These are phyloP conservation scores for Fusarium sp. DNA, from an alignment of 2,329 filamentous ascomycete genomes.

Conservation along the genomic window DNA sequence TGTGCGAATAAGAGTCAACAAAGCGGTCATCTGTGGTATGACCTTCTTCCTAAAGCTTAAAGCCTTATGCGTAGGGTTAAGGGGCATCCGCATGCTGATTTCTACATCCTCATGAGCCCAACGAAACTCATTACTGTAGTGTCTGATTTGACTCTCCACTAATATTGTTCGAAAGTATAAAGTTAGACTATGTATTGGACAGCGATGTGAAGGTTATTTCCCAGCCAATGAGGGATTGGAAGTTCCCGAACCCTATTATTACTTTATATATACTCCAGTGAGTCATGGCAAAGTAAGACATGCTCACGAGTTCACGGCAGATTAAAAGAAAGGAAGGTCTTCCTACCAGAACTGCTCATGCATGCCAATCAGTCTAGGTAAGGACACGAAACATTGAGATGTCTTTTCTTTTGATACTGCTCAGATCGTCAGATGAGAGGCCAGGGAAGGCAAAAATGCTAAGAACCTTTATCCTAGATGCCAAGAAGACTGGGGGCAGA, in stretches of 20 bases:
- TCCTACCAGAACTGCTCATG: too few species aligned
- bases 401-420: too few species aligned
- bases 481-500: background rate
- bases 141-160: too few species aligned
- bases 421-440: too few species aligned
- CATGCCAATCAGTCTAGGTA: too few species aligned
- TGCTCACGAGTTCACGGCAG: background rate
- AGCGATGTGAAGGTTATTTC: background rate
- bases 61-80: background rate
- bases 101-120: background rate
- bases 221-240: background rate
- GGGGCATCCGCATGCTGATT: background rate
- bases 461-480: too few species aligned
- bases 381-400: too few species aligned
- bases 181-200: background rate
- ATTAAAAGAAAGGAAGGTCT: accelerated
- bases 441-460: too few species aligned
- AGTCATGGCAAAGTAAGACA: background rate
- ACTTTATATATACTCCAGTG: background rate
- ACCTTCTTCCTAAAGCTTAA: accelerated
- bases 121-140: too few species aligned
- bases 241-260: background rate
- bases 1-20: background rate
- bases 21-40: background rate
- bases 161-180: background rate